Percentiles rank a stretch among this genome's conserved stretches.
Conservation (phyloP, 345 rosid genomes). For the Bruguiera parviflora region DNA sequence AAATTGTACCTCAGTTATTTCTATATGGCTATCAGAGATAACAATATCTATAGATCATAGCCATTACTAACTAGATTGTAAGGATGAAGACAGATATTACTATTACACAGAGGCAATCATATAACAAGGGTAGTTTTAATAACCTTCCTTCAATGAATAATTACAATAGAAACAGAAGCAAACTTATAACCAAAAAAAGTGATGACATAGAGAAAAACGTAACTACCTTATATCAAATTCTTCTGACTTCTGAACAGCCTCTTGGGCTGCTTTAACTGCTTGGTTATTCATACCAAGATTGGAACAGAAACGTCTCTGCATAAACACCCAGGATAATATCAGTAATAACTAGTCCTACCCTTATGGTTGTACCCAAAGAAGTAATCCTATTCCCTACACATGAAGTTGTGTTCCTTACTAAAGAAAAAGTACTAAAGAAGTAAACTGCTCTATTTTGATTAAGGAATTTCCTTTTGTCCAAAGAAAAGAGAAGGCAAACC, state of each 20-base stretch:
- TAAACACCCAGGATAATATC: slow-evolving; percentile 15
- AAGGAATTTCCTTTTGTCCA: not conserved
- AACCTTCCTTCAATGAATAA: too few species aligned
- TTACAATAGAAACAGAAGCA: not conserved
- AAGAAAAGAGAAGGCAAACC: slow-evolving; percentile 11
- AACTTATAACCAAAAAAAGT: not conserved
- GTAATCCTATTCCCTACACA: not conserved
- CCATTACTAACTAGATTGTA: too few species aligned
- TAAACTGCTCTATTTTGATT: not conserved
- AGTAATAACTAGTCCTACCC: not conserved
- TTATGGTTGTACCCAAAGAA: slow-evolving; percentile 7
- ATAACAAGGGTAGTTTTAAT: too few species aligned
- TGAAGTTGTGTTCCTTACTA: not conserved
- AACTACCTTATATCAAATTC: slow-evolving; percentile 89
- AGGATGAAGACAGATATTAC: too few species aligned
- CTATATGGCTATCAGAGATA: too few species aligned
- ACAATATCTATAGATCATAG: too few species aligned
- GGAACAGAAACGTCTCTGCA: slow-evolving; percentile 94
- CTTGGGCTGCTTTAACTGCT: slow-evolving; percentile 96
- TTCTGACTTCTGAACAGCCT: slow-evolving; percentile 91
- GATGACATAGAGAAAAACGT: not conserved
- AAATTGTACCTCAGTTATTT: too few species aligned
- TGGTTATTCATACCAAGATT: slow-evolving; percentile 93
- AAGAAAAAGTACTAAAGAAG: not conserved
- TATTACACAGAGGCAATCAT: too few species aligned